These are phyloP conservation scores for Leptographium procerum DNA, from an alignment of 2,329 filamentous ascomycete species.

Conservation along the genomic window DNA sequence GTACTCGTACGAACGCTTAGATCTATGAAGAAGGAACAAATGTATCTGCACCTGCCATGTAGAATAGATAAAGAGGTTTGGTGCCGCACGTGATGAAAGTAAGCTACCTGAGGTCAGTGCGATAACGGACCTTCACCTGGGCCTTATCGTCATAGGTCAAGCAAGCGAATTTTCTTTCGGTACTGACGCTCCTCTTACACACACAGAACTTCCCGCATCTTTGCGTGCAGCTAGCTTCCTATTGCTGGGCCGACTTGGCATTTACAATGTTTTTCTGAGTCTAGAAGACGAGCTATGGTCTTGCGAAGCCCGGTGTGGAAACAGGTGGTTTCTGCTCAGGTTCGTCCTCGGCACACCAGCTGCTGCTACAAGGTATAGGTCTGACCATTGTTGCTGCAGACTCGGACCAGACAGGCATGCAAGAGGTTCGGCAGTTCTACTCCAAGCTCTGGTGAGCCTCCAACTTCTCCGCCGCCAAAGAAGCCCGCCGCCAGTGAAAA, in stretches of 20 bases:
- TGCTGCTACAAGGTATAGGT: background rate
- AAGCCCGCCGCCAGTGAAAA: too few species aligned
- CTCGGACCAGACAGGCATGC: slow-evolving; percentile 6
- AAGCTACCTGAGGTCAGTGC: background rate
- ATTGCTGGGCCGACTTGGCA: background rate
- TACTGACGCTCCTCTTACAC: too few species aligned
- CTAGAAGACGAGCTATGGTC: background rate
- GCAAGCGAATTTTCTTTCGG: background rate
- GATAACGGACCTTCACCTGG: background rate
- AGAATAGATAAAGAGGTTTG: too few species aligned
- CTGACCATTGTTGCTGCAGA: slow-evolving; percentile 1
- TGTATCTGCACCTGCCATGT: too few species aligned
- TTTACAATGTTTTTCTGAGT: background rate
- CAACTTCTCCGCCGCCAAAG: background rate
- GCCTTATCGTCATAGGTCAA: background rate
- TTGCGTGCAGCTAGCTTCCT: background rate
- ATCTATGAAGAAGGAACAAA: too few species aligned
- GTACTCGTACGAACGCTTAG: too few species aligned
- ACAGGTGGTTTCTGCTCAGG: slow-evolving; percentile 25
- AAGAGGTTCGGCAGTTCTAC: slow-evolving; percentile 7
- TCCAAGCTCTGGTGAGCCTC: background rate
- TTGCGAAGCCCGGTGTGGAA: slow-evolving; percentile 19
- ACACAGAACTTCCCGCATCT: background rate
- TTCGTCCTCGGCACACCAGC: slow-evolving; percentile 13
- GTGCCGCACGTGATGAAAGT: background rate